Evolutionary conservation across 139 green algal species (phyloP), one percentile per base, ranked within the genome.

Genomic region (Deuterostichococcus epilithicus): DNA sequence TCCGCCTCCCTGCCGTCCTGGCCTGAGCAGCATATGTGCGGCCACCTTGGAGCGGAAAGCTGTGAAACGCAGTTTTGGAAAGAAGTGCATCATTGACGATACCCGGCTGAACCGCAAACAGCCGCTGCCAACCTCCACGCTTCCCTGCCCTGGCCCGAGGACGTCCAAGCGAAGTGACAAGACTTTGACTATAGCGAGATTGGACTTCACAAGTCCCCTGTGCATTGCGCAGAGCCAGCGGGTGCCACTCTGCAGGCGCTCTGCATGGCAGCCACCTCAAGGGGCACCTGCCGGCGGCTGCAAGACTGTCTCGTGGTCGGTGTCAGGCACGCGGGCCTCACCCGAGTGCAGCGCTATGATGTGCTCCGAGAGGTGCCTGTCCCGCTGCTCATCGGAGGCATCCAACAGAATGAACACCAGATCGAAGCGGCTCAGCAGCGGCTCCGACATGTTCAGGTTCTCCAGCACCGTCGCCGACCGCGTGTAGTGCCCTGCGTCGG

Each of bases 401-500:
- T 99, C 95, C 76, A 94, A 72, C 69, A 99, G 80, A 28, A 97
- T 77, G 83, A 98, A 98, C 67, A 95, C 87, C 20, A 99, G 86
- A 85, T 99, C 96, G 79, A 99, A 99, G 72, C 95, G 84, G 52
- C 81, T 91, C 34, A 97, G 85, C 78, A 98, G 74, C 39, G 74
- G 73, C 74, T 36, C 38, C 58, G 67, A 82, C 73, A 94, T 74
- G 76, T 93, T 94, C 42, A 97, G 72, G 84, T 98, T 98, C 81
- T 97, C 90, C 47, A 83, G 78, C 65, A 93, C 39, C 18, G 69
- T 77, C 25, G 52, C 52, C 52, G 13, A 25, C 10, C 52, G 18
- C 52, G 52, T 20, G 20, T 30, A 33, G 63, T 65, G 36, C 26
- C 33, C 33, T 70, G 32, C 33, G 26, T 38, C n/a, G n/a, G n/a